These are phyloP conservation scores for Gloeophyllum trabeum DNA, from an alignment of 768 basidiomycete genomes.

Conservation along the genomic window DNA sequence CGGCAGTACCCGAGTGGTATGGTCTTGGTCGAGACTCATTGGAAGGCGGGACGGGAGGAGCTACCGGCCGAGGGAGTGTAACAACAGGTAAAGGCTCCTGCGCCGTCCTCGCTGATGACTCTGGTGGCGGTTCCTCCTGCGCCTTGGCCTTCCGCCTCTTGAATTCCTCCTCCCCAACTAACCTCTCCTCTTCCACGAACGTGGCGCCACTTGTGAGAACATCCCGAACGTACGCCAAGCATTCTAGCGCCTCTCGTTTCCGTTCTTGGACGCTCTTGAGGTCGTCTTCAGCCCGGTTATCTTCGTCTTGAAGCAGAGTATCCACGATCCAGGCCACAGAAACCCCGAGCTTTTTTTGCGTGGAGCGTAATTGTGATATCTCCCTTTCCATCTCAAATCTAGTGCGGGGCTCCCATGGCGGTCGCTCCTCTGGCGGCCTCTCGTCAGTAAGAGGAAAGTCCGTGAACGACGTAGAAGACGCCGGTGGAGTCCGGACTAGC, in stretches of 20 bases:
- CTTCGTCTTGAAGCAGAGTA: slow-evolving; percentile 44
- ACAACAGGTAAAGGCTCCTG: slow-evolving; percentile 7
- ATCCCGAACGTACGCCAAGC: slow-evolving; percentile 69
- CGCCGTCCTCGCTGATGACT: slow-evolving; percentile 6
- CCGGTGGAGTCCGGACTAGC: slow-evolving; percentile 45
- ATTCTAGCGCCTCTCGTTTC: slow-evolving; percentile 58
- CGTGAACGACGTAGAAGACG: slow-evolving; percentile 24
- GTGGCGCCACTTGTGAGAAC: slow-evolving; percentile 43
- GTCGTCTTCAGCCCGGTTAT: slow-evolving; percentile 25
- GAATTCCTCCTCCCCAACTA: slow-evolving; percentile 44
- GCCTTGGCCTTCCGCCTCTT: slow-evolving; percentile 22
- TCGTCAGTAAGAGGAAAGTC: slow-evolving; percentile 60
- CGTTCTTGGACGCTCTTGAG: slow-evolving; percentile 30
- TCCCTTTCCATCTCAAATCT: slow-evolving; percentile 67
- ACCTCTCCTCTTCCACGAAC: slow-evolving; percentile 53
- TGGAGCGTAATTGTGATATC: slow-evolving; percentile 35
- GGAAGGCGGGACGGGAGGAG: slow-evolving; percentile 10
- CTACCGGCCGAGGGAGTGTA: slow-evolving; percentile 5
- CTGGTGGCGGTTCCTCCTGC: slow-evolving; percentile 6
- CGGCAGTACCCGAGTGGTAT: neutral
- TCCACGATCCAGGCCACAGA: slow-evolving; percentile 70
- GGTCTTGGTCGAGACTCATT: slow-evolving; percentile 1
- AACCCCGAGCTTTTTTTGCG: slow-evolving; percentile 56
- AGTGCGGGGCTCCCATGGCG: slow-evolving; percentile 58
- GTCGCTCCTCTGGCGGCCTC: slow-evolving; percentile 40